phyloP scores from a whole-genome alignment of 805 yeast species.

The Metschnikowia lunata region DNA sequence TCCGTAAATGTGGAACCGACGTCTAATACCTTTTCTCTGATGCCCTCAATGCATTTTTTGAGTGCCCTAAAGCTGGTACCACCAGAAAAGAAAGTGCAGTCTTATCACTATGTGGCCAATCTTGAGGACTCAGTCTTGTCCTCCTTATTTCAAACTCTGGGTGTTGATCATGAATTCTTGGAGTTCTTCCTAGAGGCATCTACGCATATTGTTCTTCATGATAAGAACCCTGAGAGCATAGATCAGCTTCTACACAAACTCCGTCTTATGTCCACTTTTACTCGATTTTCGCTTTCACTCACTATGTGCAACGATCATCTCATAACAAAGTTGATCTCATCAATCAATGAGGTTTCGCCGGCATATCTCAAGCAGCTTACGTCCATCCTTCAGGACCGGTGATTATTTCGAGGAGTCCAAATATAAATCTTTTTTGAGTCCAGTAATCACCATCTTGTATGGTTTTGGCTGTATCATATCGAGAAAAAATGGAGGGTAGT shows the following conservation, averaged over 20 bases:
- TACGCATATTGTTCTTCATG: conserved; percentile 9
- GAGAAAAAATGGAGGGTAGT: conserved; percentile 32
- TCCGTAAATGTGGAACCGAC: background rate
- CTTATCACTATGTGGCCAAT: conserved; percentile 35
- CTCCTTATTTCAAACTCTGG: conserved; percentile 36
- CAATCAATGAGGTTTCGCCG: conserved; percentile 1
- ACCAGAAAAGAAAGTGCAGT: conserved; percentile 20
- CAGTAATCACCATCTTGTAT: conserved; percentile 25
- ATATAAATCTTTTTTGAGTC: conserved; percentile 24
- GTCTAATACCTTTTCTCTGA: conserved; percentile 12
- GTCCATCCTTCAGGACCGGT: background rate
- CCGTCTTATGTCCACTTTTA: conserved; percentile 10
- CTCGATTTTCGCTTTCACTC: conserved; percentile 31
- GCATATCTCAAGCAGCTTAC: background rate
- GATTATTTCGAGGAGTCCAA: conserved; percentile 4
- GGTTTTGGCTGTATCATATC: conserved; percentile 43
- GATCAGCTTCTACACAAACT: conserved; percentile 9
- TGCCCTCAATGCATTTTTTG: conserved; percentile 25
- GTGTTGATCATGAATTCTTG: conserved; percentile 48
- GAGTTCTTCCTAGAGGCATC: conserved; percentile 45
- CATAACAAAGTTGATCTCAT: conserved; percentile 9
- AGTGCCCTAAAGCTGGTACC: conserved; percentile 26
- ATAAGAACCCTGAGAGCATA: background rate
- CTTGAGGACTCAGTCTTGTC: conserved; percentile 23
- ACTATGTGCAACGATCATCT: conserved; percentile 26